Evolutionary conservation across 1,284 basidiomycete genomes (phyloP).

Genomic region (Rhodofomes roseus): DNA sequence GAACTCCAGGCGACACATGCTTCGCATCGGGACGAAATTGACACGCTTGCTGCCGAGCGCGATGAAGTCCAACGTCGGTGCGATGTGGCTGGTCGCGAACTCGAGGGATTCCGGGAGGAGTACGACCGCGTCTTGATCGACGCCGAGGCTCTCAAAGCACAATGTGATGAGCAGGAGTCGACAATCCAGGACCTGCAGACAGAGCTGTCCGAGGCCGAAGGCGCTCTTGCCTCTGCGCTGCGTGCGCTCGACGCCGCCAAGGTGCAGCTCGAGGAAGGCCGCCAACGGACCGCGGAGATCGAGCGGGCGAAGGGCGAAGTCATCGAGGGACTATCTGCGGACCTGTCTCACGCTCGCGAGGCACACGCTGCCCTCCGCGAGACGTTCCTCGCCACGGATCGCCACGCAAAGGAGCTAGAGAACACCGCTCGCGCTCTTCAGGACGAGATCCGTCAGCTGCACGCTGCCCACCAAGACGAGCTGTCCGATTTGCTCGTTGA

Average conservation of each 20-base stretch:
- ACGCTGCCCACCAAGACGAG: background rate
- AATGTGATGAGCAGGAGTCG: background rate
- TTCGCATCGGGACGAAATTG: background rate
- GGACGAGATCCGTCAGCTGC: background rate
- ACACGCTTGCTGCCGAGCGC: background rate
- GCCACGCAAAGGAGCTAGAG: conserved; percentile 5
- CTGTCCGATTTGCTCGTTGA: background rate
- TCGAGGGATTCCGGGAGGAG: background rate
- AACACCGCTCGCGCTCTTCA: background rate
- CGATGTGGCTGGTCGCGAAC: background rate
- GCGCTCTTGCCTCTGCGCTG: background rate
- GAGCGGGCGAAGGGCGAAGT: conserved; percentile 1
- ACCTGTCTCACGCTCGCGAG: conserved; percentile 4
- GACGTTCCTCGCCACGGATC: conserved; percentile 4
- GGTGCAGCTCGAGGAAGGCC: background rate
- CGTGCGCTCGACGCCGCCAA: background rate
- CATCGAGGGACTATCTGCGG: conserved; percentile 2
- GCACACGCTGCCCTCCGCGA: conserved; percentile 4
- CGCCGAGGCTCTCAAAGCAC: background rate
- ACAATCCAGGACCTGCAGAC: background rate
- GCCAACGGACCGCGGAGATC: background rate
- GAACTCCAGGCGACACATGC: background rate
- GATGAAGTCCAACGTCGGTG: background rate
- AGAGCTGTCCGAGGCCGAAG: background rate
- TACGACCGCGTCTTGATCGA: background rate